Evolutionary conservation across 495 filamentous ascomycete genomes (phyloP).

Genomic region (Podospora pseudoanserina): DNA sequence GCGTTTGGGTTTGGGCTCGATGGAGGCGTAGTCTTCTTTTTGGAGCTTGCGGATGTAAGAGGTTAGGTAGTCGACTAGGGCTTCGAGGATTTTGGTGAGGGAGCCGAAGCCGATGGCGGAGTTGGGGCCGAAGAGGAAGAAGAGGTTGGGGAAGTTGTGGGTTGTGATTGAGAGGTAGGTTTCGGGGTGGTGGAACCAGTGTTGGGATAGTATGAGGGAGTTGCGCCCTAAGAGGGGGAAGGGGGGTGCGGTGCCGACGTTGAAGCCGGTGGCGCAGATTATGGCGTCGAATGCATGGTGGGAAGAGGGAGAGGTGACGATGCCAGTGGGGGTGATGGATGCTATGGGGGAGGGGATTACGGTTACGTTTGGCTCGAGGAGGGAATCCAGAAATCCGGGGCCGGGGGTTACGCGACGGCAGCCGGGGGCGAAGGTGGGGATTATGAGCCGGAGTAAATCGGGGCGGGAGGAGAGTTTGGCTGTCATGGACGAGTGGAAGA

Average conservation of each 20-base stretch:
- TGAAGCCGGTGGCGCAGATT: constrained; percentile 67
- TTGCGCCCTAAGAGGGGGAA: constrained; percentile 55
- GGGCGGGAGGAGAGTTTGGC: constrained; percentile 33
- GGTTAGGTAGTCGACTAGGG: constrained; percentile 58
- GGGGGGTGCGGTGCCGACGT: constrained; percentile 54
- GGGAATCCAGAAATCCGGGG: constrained; percentile 65
- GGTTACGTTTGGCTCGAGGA: constrained; percentile 58
- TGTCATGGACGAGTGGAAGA: constrained; percentile 34
- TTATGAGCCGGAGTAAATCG: constrained; percentile 35
- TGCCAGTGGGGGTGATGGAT: constrained; percentile 49
- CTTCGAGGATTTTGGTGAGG: constrained; percentile 54
- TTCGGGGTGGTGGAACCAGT: constrained; percentile 39
- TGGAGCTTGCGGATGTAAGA: constrained; percentile 64
- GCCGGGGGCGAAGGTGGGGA: constrained; percentile 62
- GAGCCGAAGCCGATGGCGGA: constrained; percentile 54
- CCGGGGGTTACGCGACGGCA: constrained; percentile 72
- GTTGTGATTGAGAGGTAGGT: constrained; percentile 61
- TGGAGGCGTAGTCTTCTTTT: constrained; percentile 61
- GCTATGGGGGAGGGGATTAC: constrained; percentile 55
- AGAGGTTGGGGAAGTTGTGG: constrained; percentile 64
- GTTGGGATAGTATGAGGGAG: constrained; percentile 47
- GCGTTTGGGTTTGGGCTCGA: constrained; percentile 49
- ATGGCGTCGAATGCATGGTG: constrained; percentile 44
- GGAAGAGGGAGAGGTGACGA: constrained; percentile 45
- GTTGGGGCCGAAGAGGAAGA: constrained; percentile 61